Percentiles rank a stretch among this genome's conserved stretches.
Evolutionary conservation across 176 grass and related monocot species (phyloP).

Genomic region (Cenchrus purpureus): DNA sequence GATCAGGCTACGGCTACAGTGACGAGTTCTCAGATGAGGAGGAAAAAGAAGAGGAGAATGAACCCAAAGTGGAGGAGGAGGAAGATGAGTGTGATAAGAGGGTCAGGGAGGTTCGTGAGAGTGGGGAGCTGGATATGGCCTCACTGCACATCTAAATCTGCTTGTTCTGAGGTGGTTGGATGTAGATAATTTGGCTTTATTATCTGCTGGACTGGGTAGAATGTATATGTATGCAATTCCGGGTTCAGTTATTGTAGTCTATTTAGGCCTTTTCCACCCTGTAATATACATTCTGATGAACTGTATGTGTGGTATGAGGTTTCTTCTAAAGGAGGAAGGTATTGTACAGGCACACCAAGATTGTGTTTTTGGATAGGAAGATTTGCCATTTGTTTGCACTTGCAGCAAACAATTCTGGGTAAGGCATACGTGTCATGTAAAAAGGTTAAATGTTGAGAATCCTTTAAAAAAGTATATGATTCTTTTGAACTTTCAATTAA

Average conservation of each 20-base stretch:
- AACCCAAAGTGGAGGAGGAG: conserved; percentile 33
- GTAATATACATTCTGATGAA: conserved; percentile 35
- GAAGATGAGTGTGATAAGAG: conserved; percentile 67
- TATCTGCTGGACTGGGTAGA: conserved; percentile 30
- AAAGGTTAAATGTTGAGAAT: not conserved
- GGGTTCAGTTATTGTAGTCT: conserved; percentile 9
- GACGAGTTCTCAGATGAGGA: conserved; percentile 50
- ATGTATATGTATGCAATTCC: conserved; percentile 40
- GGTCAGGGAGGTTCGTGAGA: conserved; percentile 54
- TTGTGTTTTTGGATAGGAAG: conserved; percentile 35
- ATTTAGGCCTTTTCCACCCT: conserved; percentile 6
- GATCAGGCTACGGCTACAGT: conserved; percentile 29
- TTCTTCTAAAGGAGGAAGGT: conserved; percentile 23
- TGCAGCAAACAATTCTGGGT: not conserved
- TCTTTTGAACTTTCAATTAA: not conserved
- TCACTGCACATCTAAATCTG: conserved; percentile 39
- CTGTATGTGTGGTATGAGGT: conserved; percentile 28
- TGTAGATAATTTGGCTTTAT: conserved; percentile 45
- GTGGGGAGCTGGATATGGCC: conserved; percentile 45
- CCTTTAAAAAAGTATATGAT: not conserved
- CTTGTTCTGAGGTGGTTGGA: not conserved
- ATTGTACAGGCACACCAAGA: conserved; percentile 28
- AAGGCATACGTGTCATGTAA: not conserved
- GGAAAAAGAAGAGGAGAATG: conserved; percentile 29
- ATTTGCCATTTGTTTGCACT: conserved; percentile 6